These are phyloP conservation scores for Phytophthora tentaculata DNA, from an alignment of 352 stramenopile species.

Conservation along the genomic window DNA sequence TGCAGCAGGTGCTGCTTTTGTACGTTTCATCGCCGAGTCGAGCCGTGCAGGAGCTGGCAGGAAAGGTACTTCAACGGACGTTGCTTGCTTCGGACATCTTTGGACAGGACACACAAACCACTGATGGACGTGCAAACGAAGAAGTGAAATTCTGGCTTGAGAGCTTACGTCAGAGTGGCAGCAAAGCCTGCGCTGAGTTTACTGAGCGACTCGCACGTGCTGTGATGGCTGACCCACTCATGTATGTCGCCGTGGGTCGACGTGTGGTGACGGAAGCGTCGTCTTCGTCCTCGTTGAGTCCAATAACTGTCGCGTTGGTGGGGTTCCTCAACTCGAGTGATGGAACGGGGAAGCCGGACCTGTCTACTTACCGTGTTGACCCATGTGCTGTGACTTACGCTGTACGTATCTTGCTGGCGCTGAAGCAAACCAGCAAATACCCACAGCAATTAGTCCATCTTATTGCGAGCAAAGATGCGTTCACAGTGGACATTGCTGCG, in stretches of 20 bases:
- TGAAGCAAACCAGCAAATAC: slow-evolving; percentile 40
- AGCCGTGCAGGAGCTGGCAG: slow-evolving; percentile 47
- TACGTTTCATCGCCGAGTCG: slow-evolving; percentile 50
- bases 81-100: slow-evolving; percentile 66
- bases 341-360: slow-evolving; percentile 5
- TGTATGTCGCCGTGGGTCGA: slow-evolving; percentile 45
- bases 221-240: slow-evolving; percentile 56
- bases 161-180: slow-evolving; percentile 48
- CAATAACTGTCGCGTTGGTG: slow-evolving; percentile 57
- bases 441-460: slow-evolving; percentile 49
- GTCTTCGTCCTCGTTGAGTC: slow-evolving; percentile 40
- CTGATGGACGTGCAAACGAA: slow-evolving; percentile 40
- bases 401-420: slow-evolving; percentile 47
- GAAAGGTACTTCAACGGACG: slow-evolving; percentile 59
- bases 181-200: slow-evolving; percentile 47
- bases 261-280: slow-evolving; percentile 19
- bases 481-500: slow-evolving; percentile 5
- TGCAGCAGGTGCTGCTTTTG: slow-evolving; percentile 71
- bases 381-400: slow-evolving; percentile 42
- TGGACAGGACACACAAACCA: slow-evolving; percentile 33
- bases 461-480: slow-evolving; percentile 41
- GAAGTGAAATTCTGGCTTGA: slow-evolving; percentile 77
- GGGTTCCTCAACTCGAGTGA: slow-evolving; percentile 43
- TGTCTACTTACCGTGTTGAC: slow-evolving; percentile 36
- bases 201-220: slow-evolving; percentile 49